These are phyloP conservation scores for Fagus sylvatica DNA, from an alignment of 306 rosid genomes.

Conservation along the genomic window DNA sequence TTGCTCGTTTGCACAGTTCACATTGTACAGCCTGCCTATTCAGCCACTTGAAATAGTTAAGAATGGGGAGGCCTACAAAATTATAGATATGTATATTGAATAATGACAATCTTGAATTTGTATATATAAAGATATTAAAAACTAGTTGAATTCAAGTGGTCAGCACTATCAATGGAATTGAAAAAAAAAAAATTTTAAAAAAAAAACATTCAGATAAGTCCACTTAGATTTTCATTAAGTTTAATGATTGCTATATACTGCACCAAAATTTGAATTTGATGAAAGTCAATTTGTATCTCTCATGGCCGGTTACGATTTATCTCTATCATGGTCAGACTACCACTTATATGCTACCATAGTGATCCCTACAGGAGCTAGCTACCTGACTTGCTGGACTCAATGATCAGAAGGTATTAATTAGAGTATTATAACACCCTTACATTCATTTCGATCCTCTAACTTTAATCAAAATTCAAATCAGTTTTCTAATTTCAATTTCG, in stretches of 20 bases:
- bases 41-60: background rate
- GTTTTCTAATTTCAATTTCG: too few relatives aligned
- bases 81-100: background rate
- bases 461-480: too few relatives aligned
- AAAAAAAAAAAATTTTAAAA: background rate
- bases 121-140: background rate
- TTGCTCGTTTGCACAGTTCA: slow-evolving; percentile 27
- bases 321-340: slow-evolving; percentile 50
- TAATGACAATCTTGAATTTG: background rate
- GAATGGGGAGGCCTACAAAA: background rate
- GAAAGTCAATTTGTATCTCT: background rate
- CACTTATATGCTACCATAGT: slow-evolving; percentile 44
- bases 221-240: background rate
- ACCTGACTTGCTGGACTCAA: slow-evolving; percentile 26
- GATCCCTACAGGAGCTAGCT: slow-evolving; percentile 41
- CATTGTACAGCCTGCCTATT: slow-evolving; percentile 14
- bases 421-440: too few relatives aligned
- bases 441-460: too few relatives aligned
- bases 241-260: background rate
- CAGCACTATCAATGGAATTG: background rate
- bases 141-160: background rate
- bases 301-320: slow-evolving; percentile 21
- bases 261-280: too few relatives aligned
- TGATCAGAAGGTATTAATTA: slow-evolving; percentile 10
- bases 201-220: background rate